These are phyloP conservation scores for Dillenia suffruticosa DNA, from an alignment of 164 flowering plant species.

Conservation along the genomic window DNA sequence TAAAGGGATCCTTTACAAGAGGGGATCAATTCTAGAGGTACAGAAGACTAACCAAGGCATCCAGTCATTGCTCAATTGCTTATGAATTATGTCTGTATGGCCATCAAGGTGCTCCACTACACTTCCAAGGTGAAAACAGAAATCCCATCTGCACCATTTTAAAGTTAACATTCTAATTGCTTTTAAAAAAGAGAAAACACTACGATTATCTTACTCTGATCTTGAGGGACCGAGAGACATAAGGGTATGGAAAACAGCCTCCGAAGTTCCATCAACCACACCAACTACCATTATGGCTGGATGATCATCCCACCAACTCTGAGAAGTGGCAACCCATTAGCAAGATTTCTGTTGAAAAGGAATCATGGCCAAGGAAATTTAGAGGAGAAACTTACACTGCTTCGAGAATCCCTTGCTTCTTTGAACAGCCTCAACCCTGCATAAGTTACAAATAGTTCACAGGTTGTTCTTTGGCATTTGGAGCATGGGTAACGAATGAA, in stretches of 20 bases:
- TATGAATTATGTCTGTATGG: constrained; percentile 83
- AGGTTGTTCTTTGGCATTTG: constrained; percentile 3
- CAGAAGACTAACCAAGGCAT: constrained; percentile 61
- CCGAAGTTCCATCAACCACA: constrained; percentile 78
- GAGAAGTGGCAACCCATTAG: constrained; percentile 10
- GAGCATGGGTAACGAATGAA: not conserved
- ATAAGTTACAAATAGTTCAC: constrained; percentile 1
- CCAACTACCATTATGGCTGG: constrained; percentile 99
- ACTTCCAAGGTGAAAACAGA: constrained; percentile 58
- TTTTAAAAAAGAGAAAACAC: too few relatives aligned
- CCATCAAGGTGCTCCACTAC: constrained; percentile 95
- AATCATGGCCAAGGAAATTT: constrained; percentile 40
- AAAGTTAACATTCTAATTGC: too few relatives aligned
- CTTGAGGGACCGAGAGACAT: constrained; percentile 91
- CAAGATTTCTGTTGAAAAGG: not conserved
- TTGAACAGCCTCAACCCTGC: constrained; percentile 84
- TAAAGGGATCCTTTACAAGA: constrained; percentile 1
- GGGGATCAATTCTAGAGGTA: constrained; percentile 1
- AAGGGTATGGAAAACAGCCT: constrained; percentile 69
- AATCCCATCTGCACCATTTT: constrained; percentile 79
- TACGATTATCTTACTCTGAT: constrained; percentile 65
- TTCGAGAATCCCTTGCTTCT: constrained; percentile 60
- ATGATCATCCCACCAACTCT: constrained; percentile 79
- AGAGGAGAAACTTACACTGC: not conserved
- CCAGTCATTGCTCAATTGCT: constrained; percentile 63